Base-by-base conservation (phyloP, 1,139 yeast species). In the Protomyces gravidus region DNA sequence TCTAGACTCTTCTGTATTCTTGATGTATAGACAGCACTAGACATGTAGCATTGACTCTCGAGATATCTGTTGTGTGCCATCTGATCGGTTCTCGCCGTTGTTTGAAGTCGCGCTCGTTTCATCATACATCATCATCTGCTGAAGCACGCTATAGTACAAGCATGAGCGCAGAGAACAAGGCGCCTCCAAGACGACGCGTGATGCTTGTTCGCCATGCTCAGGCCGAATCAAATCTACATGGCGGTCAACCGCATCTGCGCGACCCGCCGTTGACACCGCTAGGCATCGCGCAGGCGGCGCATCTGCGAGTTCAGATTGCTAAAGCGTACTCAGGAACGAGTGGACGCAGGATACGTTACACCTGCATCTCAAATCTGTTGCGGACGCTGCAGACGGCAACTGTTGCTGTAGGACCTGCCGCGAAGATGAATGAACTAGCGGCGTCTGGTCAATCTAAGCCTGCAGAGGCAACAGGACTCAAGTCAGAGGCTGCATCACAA, bases 131-230 rank as follows among this genome's bases (percentile, higher is more conserved):
- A n/a, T n/a, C n/a, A n/a, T n/a, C n/a, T n/a, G n/a, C n/a, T n/a
- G n/a, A n/a, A n/a, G n/a, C n/a, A n/a, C n/a, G n/a, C n/a, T n/a
- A n/a, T n/a, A n/a, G n/a, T n/a, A n/a, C n/a, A n/a, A n/a, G n/a
- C n/a, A n/a, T n/a, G n/a, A n/a, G n/a, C n/a, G n/a, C n/a, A n/a
- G n/a, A n/a, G n/a, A n/a, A n/a, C n/a, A n/a, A n/a, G n/a, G n/a
- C 9, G 36, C 13, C 25, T 5, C 42, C 19, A 15, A 36, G 23
- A 36, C 17, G 42, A 15, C 42, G 50, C 25, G 17, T 46, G 23
- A 46, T 46, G 9, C 50, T 46, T 36, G 27, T 46, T 13, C 32
- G 50, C 7, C 50, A 46, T 36, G 50, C 36, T 25, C 50, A 46
- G 17, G 50, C 50, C n/a, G 50, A 46, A 28, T 46, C 50, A 19